Conservation (phyloP, 768 basidiomycete species). For the Suillus tomentosus region DNA sequence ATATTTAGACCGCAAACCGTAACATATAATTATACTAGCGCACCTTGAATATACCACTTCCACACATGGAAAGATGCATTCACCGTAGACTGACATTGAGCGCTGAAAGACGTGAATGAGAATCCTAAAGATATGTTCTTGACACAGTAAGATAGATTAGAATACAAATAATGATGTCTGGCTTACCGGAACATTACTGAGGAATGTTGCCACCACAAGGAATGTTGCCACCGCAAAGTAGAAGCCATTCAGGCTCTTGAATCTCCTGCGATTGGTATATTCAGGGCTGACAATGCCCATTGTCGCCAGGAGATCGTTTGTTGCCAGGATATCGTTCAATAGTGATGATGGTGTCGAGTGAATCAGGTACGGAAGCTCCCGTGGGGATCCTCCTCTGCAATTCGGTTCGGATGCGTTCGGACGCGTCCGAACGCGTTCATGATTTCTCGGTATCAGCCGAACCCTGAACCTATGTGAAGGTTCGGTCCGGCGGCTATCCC, state of each 20-base stretch:
- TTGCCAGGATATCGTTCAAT: not conserved
- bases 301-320: not conserved
- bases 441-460: not conserved
- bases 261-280: not conserved
- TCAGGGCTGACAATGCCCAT: not conserved
- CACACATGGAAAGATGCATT: not conserved
- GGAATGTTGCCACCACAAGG: too few species aligned
- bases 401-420: not conserved
- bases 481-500: not conserved
- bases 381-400: not conserved
- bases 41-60: too few species aligned
- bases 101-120: not conserved
- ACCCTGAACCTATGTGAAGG: not conserved
- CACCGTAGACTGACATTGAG: not conserved
- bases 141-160: too few species aligned
- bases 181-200: too few species aligned
- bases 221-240: too few species aligned
- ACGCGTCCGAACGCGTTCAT: not conserved
- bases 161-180: too few species aligned
- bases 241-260: too few species aligned
- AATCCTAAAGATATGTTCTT: not conserved
- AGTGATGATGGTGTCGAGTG: not conserved
- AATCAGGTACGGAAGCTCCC: not conserved
- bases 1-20: too few species aligned
- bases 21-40: too few species aligned